These are phyloP conservation scores for Tricholoma flavovirens DNA, from an alignment of 768 basidiomycete species.

Conservation along the genomic window DNA sequence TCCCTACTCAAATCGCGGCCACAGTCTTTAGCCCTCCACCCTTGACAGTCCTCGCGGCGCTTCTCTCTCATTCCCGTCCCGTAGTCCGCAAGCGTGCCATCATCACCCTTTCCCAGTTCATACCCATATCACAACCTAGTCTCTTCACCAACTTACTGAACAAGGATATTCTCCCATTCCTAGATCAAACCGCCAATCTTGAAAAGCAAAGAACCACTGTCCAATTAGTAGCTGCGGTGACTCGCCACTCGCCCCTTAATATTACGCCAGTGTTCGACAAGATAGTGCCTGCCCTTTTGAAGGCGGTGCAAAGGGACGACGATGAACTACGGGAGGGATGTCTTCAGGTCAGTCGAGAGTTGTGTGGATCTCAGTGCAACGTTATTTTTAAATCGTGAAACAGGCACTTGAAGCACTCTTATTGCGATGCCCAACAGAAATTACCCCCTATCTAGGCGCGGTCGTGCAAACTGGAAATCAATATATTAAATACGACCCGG, in stretches of 20 bases:
- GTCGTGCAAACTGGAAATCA: conserved; percentile 69
- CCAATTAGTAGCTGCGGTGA: conserved; percentile 74
- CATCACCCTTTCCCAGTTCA: conserved; percentile 75
- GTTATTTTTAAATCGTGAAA: conserved; percentile 6
- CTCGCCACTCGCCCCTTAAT: conserved; percentile 65
- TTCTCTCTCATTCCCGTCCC: conserved; percentile 69
- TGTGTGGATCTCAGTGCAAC: not conserved
- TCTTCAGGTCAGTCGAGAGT: conserved; percentile 50
- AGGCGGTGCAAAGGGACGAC: conserved; percentile 66
- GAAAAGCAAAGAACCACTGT: conserved; percentile 76
- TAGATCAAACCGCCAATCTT: conserved; percentile 42
- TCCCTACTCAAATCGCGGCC: conserved; percentile 61
- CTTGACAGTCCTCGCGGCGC: conserved; percentile 60
- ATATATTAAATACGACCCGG: conserved; percentile 18
- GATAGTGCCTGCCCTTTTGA: conserved; percentile 67
- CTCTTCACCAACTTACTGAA: conserved; percentile 59
- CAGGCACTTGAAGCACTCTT: conserved; percentile 84
- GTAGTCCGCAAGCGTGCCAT: conserved; percentile 94
- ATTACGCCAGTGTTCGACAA: conserved; percentile 55
- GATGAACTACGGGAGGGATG: conserved; percentile 80
- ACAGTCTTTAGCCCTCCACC: conserved; percentile 52
- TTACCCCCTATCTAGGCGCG: conserved; percentile 60
- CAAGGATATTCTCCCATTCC: conserved; percentile 54
- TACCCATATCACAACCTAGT: conserved; percentile 61
- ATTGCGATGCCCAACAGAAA: conserved; percentile 78